Evolutionary conservation across 371 early-diverging fungal genomes (phyloP), one percentile per base, ranked within the genome.

Genomic region (Mortierella polycephala): DNA sequence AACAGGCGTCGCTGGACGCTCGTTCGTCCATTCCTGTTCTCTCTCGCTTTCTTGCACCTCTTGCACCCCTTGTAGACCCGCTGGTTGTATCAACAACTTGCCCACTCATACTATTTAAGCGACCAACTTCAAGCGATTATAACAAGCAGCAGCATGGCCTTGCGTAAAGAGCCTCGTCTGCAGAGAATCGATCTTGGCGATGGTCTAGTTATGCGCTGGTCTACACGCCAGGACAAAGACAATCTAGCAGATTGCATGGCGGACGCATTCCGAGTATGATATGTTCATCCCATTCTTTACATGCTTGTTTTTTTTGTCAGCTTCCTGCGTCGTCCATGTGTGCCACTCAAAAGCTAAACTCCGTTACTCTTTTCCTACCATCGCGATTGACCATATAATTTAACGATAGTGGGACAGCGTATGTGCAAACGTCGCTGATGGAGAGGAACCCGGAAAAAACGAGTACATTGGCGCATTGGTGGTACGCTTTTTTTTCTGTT

Each of bases 141-240:
- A 5, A 51, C 46, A 12, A 46, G 45, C 44, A 39, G 47, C 23
- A 44, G n/a, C 9, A n/a, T 39, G 7, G 7, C 44, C 8, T 54
- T 55, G 46, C 44, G 14, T 18, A 7, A 45, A n/a, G 58, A 50
- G 41, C 58, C 52, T 14, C 70, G 63, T 14, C 39, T 45, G n/a
- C 51, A 58, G 18, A 62, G 68, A 50, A 60, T 63, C 41, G 68
- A 68, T 14, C 57, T 74, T 18, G 68, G 74, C 11, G 52, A 74
- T 45, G 68, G 74, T n/a, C 37, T 74, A 4, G 37, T 67, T 21
- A 74, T 74, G 74, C 58, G 74, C 5, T 74, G 74, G 74, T 67
- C 74, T 6, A 67, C 74, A 13, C 54, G 56, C 1, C 56, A 50
- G 0, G 68, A 74, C 21, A 54, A 62, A 14, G 64, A 67, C 11